Evolutionary conservation across 2,329 filamentous ascomycete genomes (phyloP), one percentile per base, ranked within the genome.

Genomic region (Botrytis porri): DNA sequence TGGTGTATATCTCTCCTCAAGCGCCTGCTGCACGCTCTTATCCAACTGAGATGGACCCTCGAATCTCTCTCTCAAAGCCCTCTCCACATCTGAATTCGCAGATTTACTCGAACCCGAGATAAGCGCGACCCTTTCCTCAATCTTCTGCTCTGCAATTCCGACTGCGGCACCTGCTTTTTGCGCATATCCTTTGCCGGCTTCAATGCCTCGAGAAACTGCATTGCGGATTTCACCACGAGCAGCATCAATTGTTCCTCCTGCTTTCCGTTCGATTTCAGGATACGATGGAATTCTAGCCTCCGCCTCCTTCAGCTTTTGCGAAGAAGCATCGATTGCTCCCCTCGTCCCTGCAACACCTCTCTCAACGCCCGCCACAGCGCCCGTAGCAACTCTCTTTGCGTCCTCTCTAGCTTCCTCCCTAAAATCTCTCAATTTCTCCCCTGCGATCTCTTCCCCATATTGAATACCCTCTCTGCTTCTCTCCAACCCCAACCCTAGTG

Each of bases 1-100:
- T 0, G 84, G 85, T 76, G 80, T 84, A 78, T 90, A 90, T 77
- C 88, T 83, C 79, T 89, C 86, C 66, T 82, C 84, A 70, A 90
- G 80, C 60, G 84, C 83, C 78, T 89, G 85, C 75, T 87, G 84
- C 32, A 87, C 85, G 63, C 83, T 86, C 81, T 86, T 86, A 74
- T 84, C 82, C 75, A 84, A 78, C 10, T 80, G 80, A 60, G 75
- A 73, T 8, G 82, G 78, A 76, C 83, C 84, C 79, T 85, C 82
- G 76, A 85, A 90, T 67, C 88, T 83, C 81, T 89, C 83, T 72
- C 84, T 82, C 73, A 90, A 82, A 16, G 87, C 87, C 80, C 81
- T 84, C 77, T 89, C 83, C 25, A 81, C 77, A 39, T 75, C 77
- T 7, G 77, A 78, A 45, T 71, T 75, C 22, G 77, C 8, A 18